Percentiles rank a stretch among this genome's conserved stretches.
Evolutionary conservation across 345 rosid species (phyloP).

Genomic region (Euphorbia pulcherrima): DNA sequence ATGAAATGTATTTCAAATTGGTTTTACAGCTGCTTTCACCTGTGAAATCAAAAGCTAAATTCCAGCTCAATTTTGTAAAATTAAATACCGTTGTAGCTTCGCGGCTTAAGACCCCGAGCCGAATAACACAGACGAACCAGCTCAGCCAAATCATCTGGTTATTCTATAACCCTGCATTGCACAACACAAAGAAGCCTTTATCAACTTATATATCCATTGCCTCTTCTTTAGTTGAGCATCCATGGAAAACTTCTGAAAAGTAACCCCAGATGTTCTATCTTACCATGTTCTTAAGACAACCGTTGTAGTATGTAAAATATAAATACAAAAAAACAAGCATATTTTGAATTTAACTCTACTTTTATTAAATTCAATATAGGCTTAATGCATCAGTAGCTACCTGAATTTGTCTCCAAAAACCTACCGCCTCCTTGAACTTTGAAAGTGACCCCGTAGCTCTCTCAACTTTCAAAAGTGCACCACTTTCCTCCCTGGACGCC

Average conservation of each 20-base stretch:
- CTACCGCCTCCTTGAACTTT: too few species aligned
- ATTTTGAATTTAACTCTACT: background rate
- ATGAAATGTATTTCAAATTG: too few species aligned
- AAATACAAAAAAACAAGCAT: background rate
- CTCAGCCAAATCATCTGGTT: conserved; percentile 35
- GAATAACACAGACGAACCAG: background rate
- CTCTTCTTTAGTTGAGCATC: too few species aligned
- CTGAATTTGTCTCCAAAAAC: too few species aligned
- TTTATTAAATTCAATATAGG: background rate
- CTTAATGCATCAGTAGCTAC: too few species aligned
- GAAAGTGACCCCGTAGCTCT: too few species aligned
- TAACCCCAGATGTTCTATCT: too few species aligned
- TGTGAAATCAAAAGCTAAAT: background rate
- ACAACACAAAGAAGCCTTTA: background rate
- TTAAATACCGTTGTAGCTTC: background rate
- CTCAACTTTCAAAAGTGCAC: too few species aligned
- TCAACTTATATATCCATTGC: background rate
- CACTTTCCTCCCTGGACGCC: too few species aligned
- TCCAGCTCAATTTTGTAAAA: background rate
- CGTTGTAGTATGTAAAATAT: background rate
- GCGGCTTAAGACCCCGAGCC: background rate
- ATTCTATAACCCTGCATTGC: conserved; percentile 52
- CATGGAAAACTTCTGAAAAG: too few species aligned
- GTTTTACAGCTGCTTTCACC: too few species aligned
- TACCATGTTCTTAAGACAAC: too few species aligned